Base-by-base conservation (phyloP, 106 monocot species). In the Gastrodia elata region DNA sequence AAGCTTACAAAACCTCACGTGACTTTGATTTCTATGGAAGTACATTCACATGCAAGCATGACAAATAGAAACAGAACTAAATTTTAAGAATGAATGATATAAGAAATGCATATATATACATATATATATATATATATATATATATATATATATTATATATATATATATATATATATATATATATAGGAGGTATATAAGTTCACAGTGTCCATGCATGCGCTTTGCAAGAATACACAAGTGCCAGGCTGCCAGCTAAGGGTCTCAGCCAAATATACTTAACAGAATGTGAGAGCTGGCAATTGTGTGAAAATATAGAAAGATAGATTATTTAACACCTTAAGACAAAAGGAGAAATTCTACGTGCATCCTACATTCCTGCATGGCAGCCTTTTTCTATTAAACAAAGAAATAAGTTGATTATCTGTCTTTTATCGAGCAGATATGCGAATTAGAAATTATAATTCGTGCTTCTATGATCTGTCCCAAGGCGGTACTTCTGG, bases 61-160 rank as follows among this genome's bases (percentile, higher is more conserved):
- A 67, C 67, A 67, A 35, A 67, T 67, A 37, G 36, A 67, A 67
- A 67, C 67, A 67, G 30, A 67, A 67, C 67, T 35, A 67, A 35
- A n/a, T n/a, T 37, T 18, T 36, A 67, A 67, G 67, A 67, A 67
- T 37, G 37, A 37, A 67, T 18, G 67, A 30, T 16, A 67, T 37
- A 37, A 35, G 37, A 37, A 37, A 37, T 67, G 67, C n/a, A n/a
- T n/a, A n/a, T n/a, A n/a, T n/a, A n/a, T n/a, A n/a, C n/a, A n/a
- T n/a, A n/a, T n/a, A n/a, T n/a, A n/a, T n/a, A n/a, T n/a, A n/a
- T n/a, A n/a, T n/a, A n/a, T n/a, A n/a, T n/a, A n/a, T n/a, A n/a
- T n/a, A n/a, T n/a, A n/a, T n/a, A n/a, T n/a, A n/a, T n/a, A n/a
- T n/a, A n/a, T n/a, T n/a, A n/a, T n/a, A n/a, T n/a, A n/a, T n/a